These are phyloP conservation scores for Gentiana dahurica DNA, from an alignment of 257 asterid species.

Conservation along the genomic window DNA sequence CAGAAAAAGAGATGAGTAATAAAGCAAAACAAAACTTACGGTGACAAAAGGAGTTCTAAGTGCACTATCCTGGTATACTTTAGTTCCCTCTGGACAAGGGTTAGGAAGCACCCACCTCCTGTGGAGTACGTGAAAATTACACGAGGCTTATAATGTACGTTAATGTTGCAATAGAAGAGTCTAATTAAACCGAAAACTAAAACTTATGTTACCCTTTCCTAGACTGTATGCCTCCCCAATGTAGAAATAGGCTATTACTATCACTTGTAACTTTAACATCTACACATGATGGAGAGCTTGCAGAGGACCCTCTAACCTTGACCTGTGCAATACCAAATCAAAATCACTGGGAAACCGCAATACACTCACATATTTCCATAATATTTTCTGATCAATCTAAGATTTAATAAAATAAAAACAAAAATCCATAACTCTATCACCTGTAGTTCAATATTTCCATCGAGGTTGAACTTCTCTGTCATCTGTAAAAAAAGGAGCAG, in stretches of 20 bases:
- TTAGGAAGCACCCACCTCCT: constrained; percentile 85
- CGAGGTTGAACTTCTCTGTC: constrained; percentile 68
- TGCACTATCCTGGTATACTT: constrained; percentile 63
- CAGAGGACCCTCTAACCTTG: constrained; percentile 48
- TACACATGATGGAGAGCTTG: constrained; percentile 41
- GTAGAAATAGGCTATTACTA: constrained; percentile 53
- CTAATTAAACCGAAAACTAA: constrained; percentile 5
- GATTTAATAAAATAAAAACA: too few relatives aligned
- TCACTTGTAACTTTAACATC: constrained; percentile 43
- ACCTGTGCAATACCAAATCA: constrained; percentile 46
- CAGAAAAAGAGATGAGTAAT: constrained; percentile 5
- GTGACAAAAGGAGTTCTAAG: constrained; percentile 81
- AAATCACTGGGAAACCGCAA: not conserved
- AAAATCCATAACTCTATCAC: constrained; percentile 16
- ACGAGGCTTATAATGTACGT: not conserved
- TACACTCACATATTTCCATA: too few relatives aligned
- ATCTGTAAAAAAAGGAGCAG: constrained; percentile 26
- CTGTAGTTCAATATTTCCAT: constrained; percentile 69
- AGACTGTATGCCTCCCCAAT: constrained; percentile 79
- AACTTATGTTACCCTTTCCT: constrained; percentile 31
- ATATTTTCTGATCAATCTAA: too few relatives aligned
- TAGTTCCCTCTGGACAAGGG: constrained; percentile 68
- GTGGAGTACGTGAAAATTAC: constrained; percentile 7
- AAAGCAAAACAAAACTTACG: constrained; percentile 33
- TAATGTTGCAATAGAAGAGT: constrained; percentile 2